Base-by-base conservation (phyloP, 129 eudicot species). In the Flaveria linearis region DNA sequence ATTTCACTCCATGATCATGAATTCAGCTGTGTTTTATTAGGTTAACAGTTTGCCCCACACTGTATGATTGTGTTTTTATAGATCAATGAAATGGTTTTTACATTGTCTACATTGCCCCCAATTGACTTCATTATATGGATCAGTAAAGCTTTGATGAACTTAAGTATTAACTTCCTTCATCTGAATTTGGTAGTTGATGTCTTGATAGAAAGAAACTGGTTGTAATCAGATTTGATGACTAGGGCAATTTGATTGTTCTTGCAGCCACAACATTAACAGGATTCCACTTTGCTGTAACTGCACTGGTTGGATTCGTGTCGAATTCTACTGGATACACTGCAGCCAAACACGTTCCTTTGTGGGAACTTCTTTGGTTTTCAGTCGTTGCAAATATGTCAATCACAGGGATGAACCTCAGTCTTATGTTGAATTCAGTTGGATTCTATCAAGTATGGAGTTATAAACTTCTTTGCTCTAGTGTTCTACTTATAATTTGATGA, bases 351-450 rank as follows among this genome's bases (percentile, higher is more conserved):
- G 88, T 90, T 33, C 98, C 98, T 68, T 60, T 88, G 26, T 92
- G 94, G 96, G 98, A 92, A 47, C 94, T 92, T 46, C 85, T 92
- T 51, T 88, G 96, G 98, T 92, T 92, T 80, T 90, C 96, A 4
- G 56, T 88, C 70, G 94, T 92, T 65, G 96, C 98, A n/a, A 92
- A 92, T 77, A 82, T 85, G 90, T 92, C 98, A 1, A 90, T 92
- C 61, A 90, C 96, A 13, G 98, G 98, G 80, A 90, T 92, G 95
- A 92, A 92, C 78, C 72, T 92, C 26, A 88, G 96, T 81, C 96
- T 92, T 68, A 92, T 92, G 98, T 85, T 90, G 3, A 91, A 91
- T 71, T 91, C 97, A 4, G 97, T 88, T 76, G 97, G 97, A 57
- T 88, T 91, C 68, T 91, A 91, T 82, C 97, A 89, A 73, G 97